phyloP scores from a whole-genome alignment of 208 protist genomes.

The Herpetomonas samuelpessoai region DNA sequence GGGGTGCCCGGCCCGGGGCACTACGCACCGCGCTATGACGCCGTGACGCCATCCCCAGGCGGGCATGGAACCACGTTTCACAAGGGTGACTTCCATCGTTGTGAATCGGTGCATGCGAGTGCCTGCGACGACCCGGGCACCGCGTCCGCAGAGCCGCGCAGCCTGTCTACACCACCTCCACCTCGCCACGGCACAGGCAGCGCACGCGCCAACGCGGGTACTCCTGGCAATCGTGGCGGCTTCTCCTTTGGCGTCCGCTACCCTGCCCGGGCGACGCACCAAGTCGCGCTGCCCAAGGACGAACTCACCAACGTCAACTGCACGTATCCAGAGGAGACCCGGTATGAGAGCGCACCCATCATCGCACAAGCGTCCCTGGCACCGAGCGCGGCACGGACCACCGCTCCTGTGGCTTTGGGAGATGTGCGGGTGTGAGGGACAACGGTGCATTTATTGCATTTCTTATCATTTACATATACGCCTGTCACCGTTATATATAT shows the following conservation, averaged over 20 bases:
- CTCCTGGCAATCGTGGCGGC: too few species aligned
- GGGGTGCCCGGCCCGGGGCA: conserved; percentile 55
- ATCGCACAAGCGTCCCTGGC: conserved; percentile 14
- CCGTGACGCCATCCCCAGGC: conserved; percentile 1
- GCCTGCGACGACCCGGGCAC: conserved; percentile 33
- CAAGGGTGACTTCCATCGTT: conserved; percentile 67
- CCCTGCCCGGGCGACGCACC: conserved; percentile 72
- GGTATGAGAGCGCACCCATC: conserved; percentile 26
- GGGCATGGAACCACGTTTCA: conserved; percentile 51
- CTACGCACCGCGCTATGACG: conserved; percentile 28
- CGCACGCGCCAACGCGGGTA: too few species aligned
- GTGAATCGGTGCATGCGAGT: conserved; percentile 15
- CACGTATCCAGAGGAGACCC: conserved; percentile 68
- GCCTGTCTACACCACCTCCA: too few species aligned
- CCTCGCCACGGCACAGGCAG: too few species aligned
- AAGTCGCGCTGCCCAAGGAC: conserved; percentile 58
- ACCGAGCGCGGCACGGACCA: too few species aligned
- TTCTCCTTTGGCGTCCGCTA: conserved; percentile 75
- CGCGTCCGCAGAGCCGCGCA: too few species aligned
- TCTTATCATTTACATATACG: too few species aligned
- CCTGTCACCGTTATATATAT: too few species aligned
- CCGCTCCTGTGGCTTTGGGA: too few species aligned
- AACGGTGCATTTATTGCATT: too few species aligned
- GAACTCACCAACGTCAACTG: conserved; percentile 80
- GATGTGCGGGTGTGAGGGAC: too few species aligned